A percentile compares a stretch with the other conserved stretches of the same genome.
Conservation (phyloP, 371 early-diverging fungal genomes). For the Actinomortierella ambigua region DNA sequence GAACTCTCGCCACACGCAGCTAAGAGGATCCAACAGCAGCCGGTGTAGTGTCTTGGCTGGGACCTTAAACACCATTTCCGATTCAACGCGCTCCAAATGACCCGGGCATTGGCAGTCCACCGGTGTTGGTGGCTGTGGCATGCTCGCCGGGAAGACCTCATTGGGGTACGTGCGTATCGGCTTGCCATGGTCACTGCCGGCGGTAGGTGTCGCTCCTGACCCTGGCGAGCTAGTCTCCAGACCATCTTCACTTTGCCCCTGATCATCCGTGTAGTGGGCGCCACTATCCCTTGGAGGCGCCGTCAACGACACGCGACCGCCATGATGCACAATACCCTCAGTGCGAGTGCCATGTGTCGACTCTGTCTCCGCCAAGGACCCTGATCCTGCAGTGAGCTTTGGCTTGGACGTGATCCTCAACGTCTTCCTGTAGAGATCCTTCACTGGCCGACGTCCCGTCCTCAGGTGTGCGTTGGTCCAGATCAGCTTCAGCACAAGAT, state of each 20-base stretch:
- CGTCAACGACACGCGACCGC: no score
- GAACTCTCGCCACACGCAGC: constrained; percentile 57
- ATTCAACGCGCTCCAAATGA: constrained; percentile 68
- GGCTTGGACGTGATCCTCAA: constrained; percentile 37
- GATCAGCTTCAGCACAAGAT: constrained; percentile 38
- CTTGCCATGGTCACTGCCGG: no score
- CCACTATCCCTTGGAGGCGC: no score
- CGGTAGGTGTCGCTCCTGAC: no score
- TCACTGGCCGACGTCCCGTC: constrained; percentile 31
- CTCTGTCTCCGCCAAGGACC: constrained; percentile 41
- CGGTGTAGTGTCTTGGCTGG: constrained; percentile 69
- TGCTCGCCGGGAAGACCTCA: constrained; percentile 41
- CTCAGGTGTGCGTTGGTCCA: constrained; percentile 41
- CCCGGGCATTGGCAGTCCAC: constrained; percentile 66
- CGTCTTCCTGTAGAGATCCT: constrained; percentile 27
- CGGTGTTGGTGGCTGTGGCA: constrained; percentile 56
- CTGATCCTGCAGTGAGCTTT: constrained; percentile 42
- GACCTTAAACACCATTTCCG: constrained; percentile 57
- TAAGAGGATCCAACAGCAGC: constrained; percentile 57
- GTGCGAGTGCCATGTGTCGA: constrained; percentile 15
- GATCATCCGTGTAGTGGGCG: no score
- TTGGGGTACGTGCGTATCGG: no score
- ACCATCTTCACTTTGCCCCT: no score
- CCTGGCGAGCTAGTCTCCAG: no score
- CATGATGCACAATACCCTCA: no score